A percentile compares a stretch with the other conserved stretches of the same genome.
Evolutionary conservation across 2,329 filamentous ascomycete genomes (phyloP).

Genomic region (Aureobasidium sp.): DNA sequence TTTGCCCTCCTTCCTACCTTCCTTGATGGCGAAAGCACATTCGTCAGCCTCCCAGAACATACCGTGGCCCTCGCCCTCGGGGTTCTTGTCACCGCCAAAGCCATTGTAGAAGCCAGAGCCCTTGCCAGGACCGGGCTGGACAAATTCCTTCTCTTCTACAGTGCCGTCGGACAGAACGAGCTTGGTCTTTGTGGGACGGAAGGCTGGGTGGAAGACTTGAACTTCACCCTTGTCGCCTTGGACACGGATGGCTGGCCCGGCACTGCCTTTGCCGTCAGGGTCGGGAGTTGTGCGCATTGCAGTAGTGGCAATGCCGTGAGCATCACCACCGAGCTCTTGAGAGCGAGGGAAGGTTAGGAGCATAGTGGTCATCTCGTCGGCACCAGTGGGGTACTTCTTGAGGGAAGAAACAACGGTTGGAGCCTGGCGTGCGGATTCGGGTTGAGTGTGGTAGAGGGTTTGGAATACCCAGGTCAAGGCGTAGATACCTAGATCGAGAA

Average conservation of each 20-base stretch:
- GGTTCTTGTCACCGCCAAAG: slow-evolving; percentile 35
- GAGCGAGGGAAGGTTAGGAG: slow-evolving; percentile 65
- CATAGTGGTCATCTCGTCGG: slow-evolving; percentile 72
- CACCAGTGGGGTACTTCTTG: slow-evolving; percentile 65
- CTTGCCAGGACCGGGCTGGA: slow-evolving; percentile 41
- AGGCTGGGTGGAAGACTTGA: slow-evolving; percentile 67
- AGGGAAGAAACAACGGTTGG: slow-evolving; percentile 64
- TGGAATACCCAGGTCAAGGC: slow-evolving; percentile 87
- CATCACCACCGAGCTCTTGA: slow-evolving; percentile 41
- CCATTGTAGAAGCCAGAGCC: slow-evolving; percentile 43
- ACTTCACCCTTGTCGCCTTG: slow-evolving; percentile 78
- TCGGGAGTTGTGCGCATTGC: slow-evolving; percentile 56
- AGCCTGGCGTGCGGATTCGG: slow-evolving; percentile 53
- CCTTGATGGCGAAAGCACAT: slow-evolving; percentile 64
- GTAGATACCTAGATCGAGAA: slow-evolving; percentile 85
- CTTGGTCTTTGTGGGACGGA: slow-evolving; percentile 50
- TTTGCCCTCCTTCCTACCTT: slow-evolving; percentile 69
- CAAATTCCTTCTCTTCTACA: slow-evolving; percentile 42
- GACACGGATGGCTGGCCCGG: slow-evolving; percentile 65
- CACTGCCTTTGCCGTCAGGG: slow-evolving; percentile 53
- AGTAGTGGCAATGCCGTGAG: slow-evolving; percentile 60
- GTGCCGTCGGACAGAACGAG: slow-evolving; percentile 37
- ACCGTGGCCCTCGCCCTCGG: slow-evolving; percentile 61
- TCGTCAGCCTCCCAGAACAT: slow-evolving; percentile 90
- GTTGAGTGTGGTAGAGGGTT: slow-evolving; percentile 74